Evolutionary conservation across 768 basidiomycete genomes (phyloP).

Genomic region (Dacryopinax primogenitus): DNA sequence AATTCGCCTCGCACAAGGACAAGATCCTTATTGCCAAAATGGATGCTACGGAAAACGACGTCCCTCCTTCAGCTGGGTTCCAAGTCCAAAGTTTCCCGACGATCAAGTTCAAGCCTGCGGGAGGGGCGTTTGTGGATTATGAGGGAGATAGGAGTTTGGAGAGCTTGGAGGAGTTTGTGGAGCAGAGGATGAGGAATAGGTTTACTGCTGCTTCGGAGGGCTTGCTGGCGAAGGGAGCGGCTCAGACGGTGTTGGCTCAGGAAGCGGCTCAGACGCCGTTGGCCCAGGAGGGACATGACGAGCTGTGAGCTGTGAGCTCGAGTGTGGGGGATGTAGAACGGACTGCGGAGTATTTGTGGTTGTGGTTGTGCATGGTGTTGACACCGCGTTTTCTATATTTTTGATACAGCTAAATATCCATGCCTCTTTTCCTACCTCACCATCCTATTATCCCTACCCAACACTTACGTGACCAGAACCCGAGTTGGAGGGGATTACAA

Average conservation of each 20-base stretch:
- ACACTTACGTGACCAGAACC: too few relatives aligned
- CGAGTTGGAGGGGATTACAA: too few relatives aligned
- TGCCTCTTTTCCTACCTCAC: background rate
- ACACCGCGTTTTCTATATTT: background rate
- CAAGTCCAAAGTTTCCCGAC: slow-evolving; percentile 83
- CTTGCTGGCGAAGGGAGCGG: background rate
- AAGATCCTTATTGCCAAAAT: slow-evolving; percentile 80
- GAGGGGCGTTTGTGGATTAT: slow-evolving; percentile 76
- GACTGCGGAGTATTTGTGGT: too few relatives aligned
- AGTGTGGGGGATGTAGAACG: too few relatives aligned
- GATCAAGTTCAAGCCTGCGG: slow-evolving; percentile 90
- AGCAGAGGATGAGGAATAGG: slow-evolving; percentile 66
- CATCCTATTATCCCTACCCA: too few relatives aligned
- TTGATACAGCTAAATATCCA: background rate
- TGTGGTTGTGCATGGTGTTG: background rate
- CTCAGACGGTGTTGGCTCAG: background rate
- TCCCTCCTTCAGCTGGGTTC: slow-evolving; percentile 81
- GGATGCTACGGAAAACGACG: slow-evolving; percentile 92
- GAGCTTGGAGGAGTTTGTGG: slow-evolving; percentile 68
- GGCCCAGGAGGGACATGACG: background rate
- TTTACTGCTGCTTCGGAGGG: slow-evolving; percentile 24
- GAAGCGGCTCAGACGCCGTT: slow-evolving; percentile 5
- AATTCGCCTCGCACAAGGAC: slow-evolving; percentile 62
- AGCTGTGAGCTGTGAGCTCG: background rate
- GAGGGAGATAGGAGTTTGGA: slow-evolving; percentile 85